These are phyloP conservation scores for Schizosaccharomyces japonicus DNA, from an alignment of 805 yeast species.

Conservation along the genomic window DNA sequence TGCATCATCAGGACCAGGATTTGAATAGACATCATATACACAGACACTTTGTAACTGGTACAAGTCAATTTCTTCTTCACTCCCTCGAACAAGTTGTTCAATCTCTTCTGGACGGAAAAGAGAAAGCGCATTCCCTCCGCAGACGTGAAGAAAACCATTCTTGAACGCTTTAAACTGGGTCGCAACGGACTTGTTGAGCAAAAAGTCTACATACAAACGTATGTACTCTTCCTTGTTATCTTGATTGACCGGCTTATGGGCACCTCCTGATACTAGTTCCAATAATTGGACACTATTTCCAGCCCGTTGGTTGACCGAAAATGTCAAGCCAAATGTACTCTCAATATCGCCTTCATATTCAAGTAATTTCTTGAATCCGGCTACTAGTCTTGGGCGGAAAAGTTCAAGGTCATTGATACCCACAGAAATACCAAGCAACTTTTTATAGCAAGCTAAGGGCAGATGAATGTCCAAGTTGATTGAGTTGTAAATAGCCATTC, in stretches of 20 bases:
- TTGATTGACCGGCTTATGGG: constrained; percentile 28
- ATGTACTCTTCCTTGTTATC: constrained; percentile 38
- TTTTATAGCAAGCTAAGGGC: constrained; percentile 56
- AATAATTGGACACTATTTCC: constrained; percentile 9
- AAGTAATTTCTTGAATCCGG: constrained; percentile 25
- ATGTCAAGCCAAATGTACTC: constrained; percentile 30
- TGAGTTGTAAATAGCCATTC: constrained; percentile 76
- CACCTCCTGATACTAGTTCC: constrained; percentile 36
- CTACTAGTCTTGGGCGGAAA: constrained; percentile 44
- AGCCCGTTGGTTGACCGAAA: constrained; percentile 23
- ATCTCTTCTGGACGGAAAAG: constrained; percentile 64
- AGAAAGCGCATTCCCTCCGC: constrained; percentile 60
- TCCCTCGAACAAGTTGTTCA: constrained; percentile 55
- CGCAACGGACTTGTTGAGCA: constrained; percentile 30
- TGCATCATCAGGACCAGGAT: background rate
- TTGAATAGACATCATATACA: constrained; percentile 40
- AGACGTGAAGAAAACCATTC: constrained; percentile 50
- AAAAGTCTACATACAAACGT: constrained; percentile 34
- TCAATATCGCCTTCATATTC: constrained; percentile 22
- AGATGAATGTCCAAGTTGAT: constrained; percentile 59
- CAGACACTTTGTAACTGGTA: constrained; percentile 47
- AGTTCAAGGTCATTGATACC: constrained; percentile 41
- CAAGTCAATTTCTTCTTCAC: constrained; percentile 44
- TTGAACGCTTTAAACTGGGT: constrained; percentile 34
- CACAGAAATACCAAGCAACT: constrained; percentile 32